phyloP scores from a whole-genome alignment of 2,329 filamentous ascomycete species.

The Curvularia verruculosa region DNA sequence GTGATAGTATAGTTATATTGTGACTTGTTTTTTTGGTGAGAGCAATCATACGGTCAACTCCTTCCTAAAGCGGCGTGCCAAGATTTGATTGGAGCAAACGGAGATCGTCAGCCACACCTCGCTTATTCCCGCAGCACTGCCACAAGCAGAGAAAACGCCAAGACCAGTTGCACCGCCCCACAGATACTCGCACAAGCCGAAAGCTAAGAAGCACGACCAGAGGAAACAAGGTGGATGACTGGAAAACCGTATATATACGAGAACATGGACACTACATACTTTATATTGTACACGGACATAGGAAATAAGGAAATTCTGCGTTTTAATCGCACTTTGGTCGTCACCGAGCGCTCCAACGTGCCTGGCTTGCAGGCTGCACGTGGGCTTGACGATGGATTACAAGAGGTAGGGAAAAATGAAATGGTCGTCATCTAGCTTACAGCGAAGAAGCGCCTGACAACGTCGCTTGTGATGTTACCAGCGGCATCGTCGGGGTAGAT shows the following conservation, averaged over 20 bases:
- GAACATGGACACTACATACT: not conserved
- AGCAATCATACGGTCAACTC: no score
- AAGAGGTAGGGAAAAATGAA: not conserved
- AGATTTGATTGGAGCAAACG: no score
- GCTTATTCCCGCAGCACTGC: constrained; percentile 12
- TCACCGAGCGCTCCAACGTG: constrained; percentile 7
- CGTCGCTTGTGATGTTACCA: constrained; percentile 38
- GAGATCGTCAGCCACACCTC: constrained; percentile 12
- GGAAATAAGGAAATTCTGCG: constrained; percentile 7
- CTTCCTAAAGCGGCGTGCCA: no score
- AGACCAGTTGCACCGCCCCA: constrained; percentile 7
- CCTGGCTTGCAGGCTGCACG: not conserved
- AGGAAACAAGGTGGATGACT: not conserved
- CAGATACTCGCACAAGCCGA: constrained; percentile 18
- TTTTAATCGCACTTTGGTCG: not conserved
- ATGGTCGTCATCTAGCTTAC: constrained; percentile 6
- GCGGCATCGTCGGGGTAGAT: constrained; percentile 63
- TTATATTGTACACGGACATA: constrained; percentile 14
- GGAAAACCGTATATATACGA: not conserved
- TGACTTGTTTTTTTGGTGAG: no score
- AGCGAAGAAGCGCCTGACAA: constrained; percentile 39
- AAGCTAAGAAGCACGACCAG: constrained; percentile 1
- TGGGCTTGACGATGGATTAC: not conserved
- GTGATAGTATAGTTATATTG: no score
- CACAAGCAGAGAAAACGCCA: constrained; percentile 20